phyloP scores from a whole-genome alignment of 2,329 filamentous ascomycete genomes.

The Lomentospora prolificans region DNA sequence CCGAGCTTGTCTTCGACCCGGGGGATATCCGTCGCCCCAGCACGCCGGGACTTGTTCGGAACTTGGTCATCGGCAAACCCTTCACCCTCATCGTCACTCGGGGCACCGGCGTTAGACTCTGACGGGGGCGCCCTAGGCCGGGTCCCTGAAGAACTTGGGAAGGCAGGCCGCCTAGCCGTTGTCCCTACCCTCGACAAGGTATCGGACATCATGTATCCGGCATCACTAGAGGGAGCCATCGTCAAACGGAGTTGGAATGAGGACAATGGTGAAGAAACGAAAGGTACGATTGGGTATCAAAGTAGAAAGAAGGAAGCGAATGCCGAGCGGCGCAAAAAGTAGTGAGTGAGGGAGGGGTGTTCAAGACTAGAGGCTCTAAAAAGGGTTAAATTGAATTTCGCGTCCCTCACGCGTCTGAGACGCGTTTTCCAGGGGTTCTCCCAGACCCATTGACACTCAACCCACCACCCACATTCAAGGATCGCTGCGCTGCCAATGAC shows the following conservation, averaged over 20 bases:
- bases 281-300: not conserved
- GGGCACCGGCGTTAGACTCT: conserved; percentile 43
- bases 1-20: conserved; percentile 69
- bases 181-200: conserved; percentile 31
- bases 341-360: not conserved
- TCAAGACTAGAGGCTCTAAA: not conserved
- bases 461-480: no score
- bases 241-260: conserved; percentile 7
- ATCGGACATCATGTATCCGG: conserved; percentile 49
- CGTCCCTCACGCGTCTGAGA: not conserved
- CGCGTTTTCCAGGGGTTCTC: not conserved
- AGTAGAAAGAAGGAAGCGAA: no score
- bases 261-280: not conserved
- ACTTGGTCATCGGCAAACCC: conserved; percentile 57
- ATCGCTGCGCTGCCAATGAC: no score
- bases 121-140: conserved; percentile 51
- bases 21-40: conserved; percentile 44
- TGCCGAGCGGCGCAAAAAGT: not conserved
- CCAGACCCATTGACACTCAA: no score
- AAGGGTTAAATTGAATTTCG: conserved; percentile 5
- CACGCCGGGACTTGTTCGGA: conserved; percentile 35
- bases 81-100: conserved; percentile 53
- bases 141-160: conserved; percentile 41
- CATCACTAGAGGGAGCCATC: conserved; percentile 47
- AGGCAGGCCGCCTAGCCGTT: conserved; percentile 33